A percentile compares a stretch with the other conserved stretches of the same genome.
phyloP scores from a whole-genome alignment of 1,284 basidiomycete species.

The Ustilago vetiveriae region DNA sequence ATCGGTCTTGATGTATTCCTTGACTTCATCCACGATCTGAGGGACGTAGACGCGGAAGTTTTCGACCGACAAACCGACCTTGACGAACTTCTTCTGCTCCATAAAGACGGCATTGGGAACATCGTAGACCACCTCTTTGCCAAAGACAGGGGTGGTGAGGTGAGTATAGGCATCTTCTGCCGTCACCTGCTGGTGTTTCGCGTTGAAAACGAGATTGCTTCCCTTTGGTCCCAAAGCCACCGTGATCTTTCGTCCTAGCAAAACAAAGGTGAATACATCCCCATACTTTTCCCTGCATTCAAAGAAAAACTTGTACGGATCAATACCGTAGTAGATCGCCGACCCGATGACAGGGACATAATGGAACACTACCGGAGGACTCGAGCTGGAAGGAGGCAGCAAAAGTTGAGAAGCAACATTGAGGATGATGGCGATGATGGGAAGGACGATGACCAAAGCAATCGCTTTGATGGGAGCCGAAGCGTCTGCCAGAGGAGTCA shows the following conservation, averaged over 20 bases:
- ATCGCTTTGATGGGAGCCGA: constrained; percentile 18
- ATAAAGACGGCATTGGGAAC: constrained; percentile 95
- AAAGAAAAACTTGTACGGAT: constrained; percentile 81
- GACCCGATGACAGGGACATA: constrained; percentile 80
- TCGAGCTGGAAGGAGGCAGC: constrained; percentile 49
- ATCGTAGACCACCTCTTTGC: constrained; percentile 97
- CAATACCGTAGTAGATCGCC: constrained; percentile 78
- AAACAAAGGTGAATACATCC: constrained; percentile 80
- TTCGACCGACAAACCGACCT: constrained; percentile 87
- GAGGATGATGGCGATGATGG: constrained; percentile 69
- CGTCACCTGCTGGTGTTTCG: constrained; percentile 88
- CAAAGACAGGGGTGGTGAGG: constrained; percentile 73
- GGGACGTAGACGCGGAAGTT: constrained; percentile 90
- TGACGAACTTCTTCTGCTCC: constrained; percentile 95
- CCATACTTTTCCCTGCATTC: constrained; percentile 79
- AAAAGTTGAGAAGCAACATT: constrained; percentile 71
- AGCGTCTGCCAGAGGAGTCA: constrained; percentile 31
- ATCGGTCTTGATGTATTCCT: constrained; percentile 68
- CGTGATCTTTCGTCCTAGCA: constrained; percentile 88
- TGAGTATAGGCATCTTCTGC: constrained; percentile 94
- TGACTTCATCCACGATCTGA: constrained; percentile 77
- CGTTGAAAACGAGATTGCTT: constrained; percentile 93
- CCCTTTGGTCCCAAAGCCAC: constrained; percentile 91
- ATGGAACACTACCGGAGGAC: constrained; percentile 82
- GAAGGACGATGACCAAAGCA: constrained; percentile 20